phyloP scores from a whole-genome alignment of 2,329 filamentous ascomycete species.

The Aspergillus amoenus region DNA sequence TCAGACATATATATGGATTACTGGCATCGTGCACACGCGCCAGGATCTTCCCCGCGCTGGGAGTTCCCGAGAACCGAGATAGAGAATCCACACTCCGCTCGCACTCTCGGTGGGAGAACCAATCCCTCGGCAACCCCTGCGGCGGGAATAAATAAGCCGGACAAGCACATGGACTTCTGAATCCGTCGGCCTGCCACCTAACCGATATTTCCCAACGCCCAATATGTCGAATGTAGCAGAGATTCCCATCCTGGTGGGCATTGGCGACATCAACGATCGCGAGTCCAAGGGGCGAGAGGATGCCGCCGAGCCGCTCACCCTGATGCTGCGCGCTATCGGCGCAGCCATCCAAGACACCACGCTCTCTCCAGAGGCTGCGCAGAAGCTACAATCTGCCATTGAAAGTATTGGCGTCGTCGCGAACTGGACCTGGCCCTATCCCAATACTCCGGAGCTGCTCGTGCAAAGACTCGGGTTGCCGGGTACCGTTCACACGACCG shows the following conservation, averaged over 20 bases:
- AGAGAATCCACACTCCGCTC: background rate
- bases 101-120: background rate
- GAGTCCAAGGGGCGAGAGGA: conserved; percentile 50
- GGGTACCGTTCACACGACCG: conserved; percentile 46
- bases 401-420: conserved; percentile 61
- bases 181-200: background rate
- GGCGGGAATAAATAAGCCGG: conserved; percentile 4
- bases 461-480: conserved; percentile 50
- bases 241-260: conserved; percentile 60
- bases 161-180: conserved; percentile 2
- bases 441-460: conserved; percentile 57
- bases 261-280: conserved; percentile 60
- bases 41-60: background rate
- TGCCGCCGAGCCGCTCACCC: conserved; percentile 57
- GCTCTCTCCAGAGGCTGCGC: conserved; percentile 20
- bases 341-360: conserved; percentile 50
- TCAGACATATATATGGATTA: background rate
- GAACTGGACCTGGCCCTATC: conserved; percentile 62
- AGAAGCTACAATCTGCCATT: conserved; percentile 47
- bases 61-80: conserved; percentile 4
- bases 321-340: conserved; percentile 59
- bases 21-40: background rate
- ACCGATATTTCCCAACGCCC: background rate
- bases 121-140: conserved; percentile 1
- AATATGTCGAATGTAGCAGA: conserved; percentile 1